Evolutionary conservation across 352 stramenopile species (phyloP).

Genomic region (Pythium scleroteichum): DNA sequence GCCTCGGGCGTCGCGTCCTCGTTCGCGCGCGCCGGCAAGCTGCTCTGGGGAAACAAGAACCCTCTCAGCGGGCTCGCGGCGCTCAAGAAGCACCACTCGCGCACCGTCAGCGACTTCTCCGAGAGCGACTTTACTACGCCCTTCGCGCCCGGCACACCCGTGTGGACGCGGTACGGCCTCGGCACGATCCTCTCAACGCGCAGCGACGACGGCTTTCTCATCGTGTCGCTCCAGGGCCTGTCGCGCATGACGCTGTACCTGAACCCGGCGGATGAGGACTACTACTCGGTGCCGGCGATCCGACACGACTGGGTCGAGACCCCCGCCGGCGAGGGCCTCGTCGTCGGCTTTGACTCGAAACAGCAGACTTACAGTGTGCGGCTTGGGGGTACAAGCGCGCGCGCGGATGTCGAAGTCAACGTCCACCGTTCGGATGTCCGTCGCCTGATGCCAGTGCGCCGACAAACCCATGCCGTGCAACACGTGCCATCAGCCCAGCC

Average conservation of each 20-base stretch:
- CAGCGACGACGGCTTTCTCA: slow-evolving; percentile 49
- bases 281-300: slow-evolving; percentile 57
- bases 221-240: slow-evolving; percentile 48
- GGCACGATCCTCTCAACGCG: slow-evolving; percentile 57
- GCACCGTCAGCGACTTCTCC: slow-evolving; percentile 46
- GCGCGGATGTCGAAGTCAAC: slow-evolving; percentile 33
- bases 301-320: slow-evolving; percentile 59
- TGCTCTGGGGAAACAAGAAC: slow-evolving; percentile 51
- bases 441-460: slow-evolving; percentile 27
- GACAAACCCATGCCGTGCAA: slow-evolving; percentile 15
- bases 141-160: slow-evolving; percentile 39
- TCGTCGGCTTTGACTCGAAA: slow-evolving; percentile 49
- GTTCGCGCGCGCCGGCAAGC: slow-evolving; percentile 56
- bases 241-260: slow-evolving; percentile 42
- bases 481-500: neutral
- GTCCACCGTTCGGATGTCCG: slow-evolving; percentile 38
- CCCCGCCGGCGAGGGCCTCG: slow-evolving; percentile 50
- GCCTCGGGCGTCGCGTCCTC: slow-evolving; percentile 44
- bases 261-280: slow-evolving; percentile 39
- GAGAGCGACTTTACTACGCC: slow-evolving; percentile 43
- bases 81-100: slow-evolving; percentile 33
- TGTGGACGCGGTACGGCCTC: slow-evolving; percentile 67
- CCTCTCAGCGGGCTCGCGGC: slow-evolving; percentile 23
- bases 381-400: slow-evolving; percentile 38
- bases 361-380: slow-evolving; percentile 59